These are phyloP conservation scores for Ceratocystis colombiana DNA, from an alignment of 2,329 filamentous ascomycete species.

Conservation along the genomic window DNA sequence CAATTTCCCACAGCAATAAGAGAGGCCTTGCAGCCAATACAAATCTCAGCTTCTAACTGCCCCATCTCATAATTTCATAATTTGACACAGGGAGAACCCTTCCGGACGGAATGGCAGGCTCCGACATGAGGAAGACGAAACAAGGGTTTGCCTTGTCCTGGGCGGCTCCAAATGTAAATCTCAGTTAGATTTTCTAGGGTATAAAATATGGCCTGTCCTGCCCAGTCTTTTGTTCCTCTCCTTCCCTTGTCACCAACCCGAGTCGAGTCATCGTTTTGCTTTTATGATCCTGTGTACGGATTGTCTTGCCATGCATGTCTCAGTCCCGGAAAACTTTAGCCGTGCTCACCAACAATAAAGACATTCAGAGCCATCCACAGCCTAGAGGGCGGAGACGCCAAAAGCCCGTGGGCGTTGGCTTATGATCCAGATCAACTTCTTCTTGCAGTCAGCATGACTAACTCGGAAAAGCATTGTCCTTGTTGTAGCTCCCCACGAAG, in stretches of 20 bases:
- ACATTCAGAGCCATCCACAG: not conserved
- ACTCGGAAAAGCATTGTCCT: slow-evolving; percentile 9
- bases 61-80: not conserved
- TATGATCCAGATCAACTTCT: not conserved
- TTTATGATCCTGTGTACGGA: not conserved
- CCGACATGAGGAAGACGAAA: not conserved
- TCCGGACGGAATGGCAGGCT: not conserved
- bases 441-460: not conserved
- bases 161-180: too few species aligned
- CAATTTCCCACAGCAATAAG: slow-evolving; percentile 1
- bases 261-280: not conserved
- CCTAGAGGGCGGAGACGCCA: not conserved
- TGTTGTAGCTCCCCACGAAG: not conserved
- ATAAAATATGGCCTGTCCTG: too few species aligned
- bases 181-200: too few species aligned
- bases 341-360: slow-evolving; percentile 5
- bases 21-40: not conserved
- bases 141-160: too few species aligned
- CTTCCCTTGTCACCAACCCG: too few species aligned
- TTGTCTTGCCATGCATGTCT: not conserved
- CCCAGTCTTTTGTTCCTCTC: too few species aligned
- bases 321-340: slow-evolving; percentile 1
- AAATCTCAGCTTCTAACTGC: not conserved
- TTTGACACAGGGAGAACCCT: not conserved
- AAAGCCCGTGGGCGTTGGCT: not conserved